Percentiles rank a stretch among this genome's conserved stretches.
Evolutionary conservation across 2,329 filamentous ascomycete genomes (phyloP).

Genomic region (Calonectria ilicicola): DNA sequence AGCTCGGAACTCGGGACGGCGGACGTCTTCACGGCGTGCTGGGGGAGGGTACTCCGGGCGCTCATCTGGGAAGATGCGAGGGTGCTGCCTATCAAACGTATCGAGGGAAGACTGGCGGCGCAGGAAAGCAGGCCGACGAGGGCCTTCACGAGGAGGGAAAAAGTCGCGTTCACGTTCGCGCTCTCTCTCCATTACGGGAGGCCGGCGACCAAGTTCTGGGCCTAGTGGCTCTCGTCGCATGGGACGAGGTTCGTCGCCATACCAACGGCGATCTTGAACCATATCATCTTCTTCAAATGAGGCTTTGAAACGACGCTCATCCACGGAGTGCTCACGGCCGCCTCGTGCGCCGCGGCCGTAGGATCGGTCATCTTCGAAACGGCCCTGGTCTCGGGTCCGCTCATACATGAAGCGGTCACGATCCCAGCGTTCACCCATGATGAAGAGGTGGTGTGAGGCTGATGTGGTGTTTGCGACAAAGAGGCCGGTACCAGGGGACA

Average conservation of each 20-base stretch:
- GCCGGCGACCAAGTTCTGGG: constrained; percentile 64
- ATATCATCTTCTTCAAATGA: constrained; percentile 62
- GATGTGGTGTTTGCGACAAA: constrained; percentile 18
- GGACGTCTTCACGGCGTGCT: constrained; percentile 59
- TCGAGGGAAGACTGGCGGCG: constrained; percentile 91
- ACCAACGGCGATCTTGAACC: constrained; percentile 63
- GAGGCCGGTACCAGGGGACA: constrained; percentile 22
- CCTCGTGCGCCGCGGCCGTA: constrained; percentile 51
- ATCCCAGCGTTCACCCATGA: constrained; percentile 62
- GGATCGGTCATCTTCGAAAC: constrained; percentile 68
- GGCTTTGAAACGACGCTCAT: constrained; percentile 58
- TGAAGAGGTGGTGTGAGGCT: constrained; percentile 10
- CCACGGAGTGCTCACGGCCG: constrained; percentile 58
- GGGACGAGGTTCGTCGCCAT: constrained; percentile 65
- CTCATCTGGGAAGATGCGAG: constrained; percentile 62
- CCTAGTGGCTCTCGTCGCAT: constrained; percentile 47
- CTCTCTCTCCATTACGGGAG: constrained; percentile 65
- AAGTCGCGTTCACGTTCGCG: constrained; percentile 64
- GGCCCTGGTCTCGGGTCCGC: constrained; percentile 55
- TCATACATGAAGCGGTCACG: constrained; percentile 60
- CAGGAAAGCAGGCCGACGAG: constrained; percentile 74
- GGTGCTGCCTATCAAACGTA: constrained; percentile 82
- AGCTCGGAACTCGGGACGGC: constrained; percentile 60
- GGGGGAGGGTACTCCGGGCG: constrained; percentile 74
- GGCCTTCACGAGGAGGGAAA: constrained; percentile 57